A percentile compares a stretch with the other conserved stretches of the same genome.
phyloP scores from a whole-genome alignment of 192 early-diverging fungal species.

The Coemansia sp. region DNA sequence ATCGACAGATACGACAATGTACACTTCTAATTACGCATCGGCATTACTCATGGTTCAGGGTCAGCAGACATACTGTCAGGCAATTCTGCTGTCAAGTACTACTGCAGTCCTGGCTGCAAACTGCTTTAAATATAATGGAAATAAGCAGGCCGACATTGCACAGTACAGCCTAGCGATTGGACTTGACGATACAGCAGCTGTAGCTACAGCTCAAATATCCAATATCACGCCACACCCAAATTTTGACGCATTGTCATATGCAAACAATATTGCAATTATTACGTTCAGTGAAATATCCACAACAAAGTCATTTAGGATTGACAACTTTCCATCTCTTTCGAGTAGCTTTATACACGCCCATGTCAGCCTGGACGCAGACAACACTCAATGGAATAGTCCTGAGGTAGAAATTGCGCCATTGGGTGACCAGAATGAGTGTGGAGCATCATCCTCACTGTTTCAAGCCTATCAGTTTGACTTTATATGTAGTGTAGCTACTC shows the following conservation, averaged over 20 bases:
- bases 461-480: conserved; percentile 8
- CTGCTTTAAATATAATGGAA: conserved; percentile 9
- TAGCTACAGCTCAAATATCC: background rate
- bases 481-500: conserved; percentile 14
- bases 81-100: background rate
- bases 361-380: background rate
- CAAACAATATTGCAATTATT: conserved; percentile 22
- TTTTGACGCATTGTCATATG: conserved; percentile 21
- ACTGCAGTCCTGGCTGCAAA: conserved; percentile 8
- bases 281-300: background rate
- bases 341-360: conserved; percentile 1
- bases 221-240: conserved; percentile 11
- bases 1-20: background rate
- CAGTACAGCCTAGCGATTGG: conserved; percentile 4
- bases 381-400: conserved; percentile 5
- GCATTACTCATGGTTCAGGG: background rate
- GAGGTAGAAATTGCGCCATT: background rate
- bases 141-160: background rate
- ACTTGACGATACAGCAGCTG: background rate
- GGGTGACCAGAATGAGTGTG: background rate
- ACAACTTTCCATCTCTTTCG: conserved; percentile 8
- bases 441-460: background rate
- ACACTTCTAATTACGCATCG: too few relatives aligned
- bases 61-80: conserved; percentile 8
- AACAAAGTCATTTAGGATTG: background rate